phyloP scores from a whole-genome alignment of 306 rosid genomes.

The Acacia melanoxylon region DNA sequence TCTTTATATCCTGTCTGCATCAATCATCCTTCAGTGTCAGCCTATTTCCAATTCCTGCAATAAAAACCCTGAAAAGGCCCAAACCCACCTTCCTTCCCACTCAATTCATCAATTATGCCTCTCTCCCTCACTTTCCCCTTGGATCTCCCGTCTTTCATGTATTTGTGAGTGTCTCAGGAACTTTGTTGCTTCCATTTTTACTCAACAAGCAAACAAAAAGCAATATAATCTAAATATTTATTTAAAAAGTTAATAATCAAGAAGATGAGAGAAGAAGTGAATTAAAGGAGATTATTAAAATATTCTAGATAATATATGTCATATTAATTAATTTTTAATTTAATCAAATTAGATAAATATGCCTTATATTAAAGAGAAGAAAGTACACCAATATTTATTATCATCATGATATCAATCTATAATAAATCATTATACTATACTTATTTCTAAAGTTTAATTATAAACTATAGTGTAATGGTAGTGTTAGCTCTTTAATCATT shows the following conservation, averaged over 20 bases:
- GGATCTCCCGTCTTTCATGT: neutral
- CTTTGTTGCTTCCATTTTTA: neutral
- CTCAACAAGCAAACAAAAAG: neutral
- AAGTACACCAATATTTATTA: neutral
- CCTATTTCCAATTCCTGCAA: constrained; percentile 53
- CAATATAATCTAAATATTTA: too few relatives aligned
- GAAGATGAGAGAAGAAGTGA: fast-evolving
- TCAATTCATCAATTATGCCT: neutral
- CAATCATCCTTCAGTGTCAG: constrained; percentile 61
- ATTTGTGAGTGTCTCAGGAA: neutral
- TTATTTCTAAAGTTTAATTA: neutral
- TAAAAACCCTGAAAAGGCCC: constrained; percentile 11
- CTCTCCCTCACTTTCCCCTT: neutral
- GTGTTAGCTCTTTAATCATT: neutral
- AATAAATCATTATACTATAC: neutral
- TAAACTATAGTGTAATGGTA: neutral
- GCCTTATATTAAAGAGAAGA: too few relatives aligned
- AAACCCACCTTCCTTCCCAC: neutral
- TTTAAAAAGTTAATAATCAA: too few relatives aligned
- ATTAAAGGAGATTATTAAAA: too few relatives aligned
- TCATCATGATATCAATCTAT: neutral
- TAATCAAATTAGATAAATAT: too few relatives aligned
- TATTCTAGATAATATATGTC: too few relatives aligned
- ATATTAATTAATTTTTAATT: too few relatives aligned
- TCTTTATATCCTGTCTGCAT: constrained; percentile 58